Evolutionary conservation across 495 filamentous ascomycete genomes (phyloP), one percentile per base, ranked within the genome.

Genomic region (Saxophila tyrrhenica): DNA sequence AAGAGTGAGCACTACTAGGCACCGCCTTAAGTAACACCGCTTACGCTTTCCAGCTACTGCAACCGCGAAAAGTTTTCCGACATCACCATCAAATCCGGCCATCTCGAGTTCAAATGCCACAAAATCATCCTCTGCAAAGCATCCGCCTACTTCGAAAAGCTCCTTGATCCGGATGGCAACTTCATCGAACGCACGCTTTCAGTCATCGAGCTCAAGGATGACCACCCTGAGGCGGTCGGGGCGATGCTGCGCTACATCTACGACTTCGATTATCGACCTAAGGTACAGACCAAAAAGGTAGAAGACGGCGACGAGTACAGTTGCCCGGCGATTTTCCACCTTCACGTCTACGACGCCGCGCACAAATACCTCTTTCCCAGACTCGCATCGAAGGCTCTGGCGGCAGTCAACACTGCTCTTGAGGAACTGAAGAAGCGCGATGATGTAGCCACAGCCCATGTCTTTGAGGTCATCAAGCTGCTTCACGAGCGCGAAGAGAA

Each of bases 321-420:
- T n/a, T n/a, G n/a, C n/a, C n/a, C 46, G 19, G 2, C 20, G 7
- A 23, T 35, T 15, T 51, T 50, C 54, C 46, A 56, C n/a, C 38
- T 56, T 16, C 16, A 39, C 17, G 46, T 51, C 10, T 50, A 24
- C 19, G 32, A 44, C 2, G 54, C 51, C 9, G 46, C 54, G 39
- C 22, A 44, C 19, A 56, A 50, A 29, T 56, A 56, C 25, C 32
- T 25, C 10, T 20, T 56, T 7, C 17, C 21, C 5, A 11, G 7
- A 7, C 54, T 56, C 2, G 3, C n/a, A 2, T 20, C 20, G 5
- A 46, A 56, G 32, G 43, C 52, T 1, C 23, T n/a, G n/a, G n/a
- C n/a, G n/a, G n/a, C n/a, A n/a, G n/a, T n/a, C n/a, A n/a, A n/a
- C n/a, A n/a, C n/a, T n/a, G n/a, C n/a, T n/a, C n/a, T n/a, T n/a